Evolutionary conservation across 2,329 filamentous ascomycete species (phyloP), one percentile per base, ranked within the genome.

Genomic region (Arthrobotrys sinensis): DNA sequence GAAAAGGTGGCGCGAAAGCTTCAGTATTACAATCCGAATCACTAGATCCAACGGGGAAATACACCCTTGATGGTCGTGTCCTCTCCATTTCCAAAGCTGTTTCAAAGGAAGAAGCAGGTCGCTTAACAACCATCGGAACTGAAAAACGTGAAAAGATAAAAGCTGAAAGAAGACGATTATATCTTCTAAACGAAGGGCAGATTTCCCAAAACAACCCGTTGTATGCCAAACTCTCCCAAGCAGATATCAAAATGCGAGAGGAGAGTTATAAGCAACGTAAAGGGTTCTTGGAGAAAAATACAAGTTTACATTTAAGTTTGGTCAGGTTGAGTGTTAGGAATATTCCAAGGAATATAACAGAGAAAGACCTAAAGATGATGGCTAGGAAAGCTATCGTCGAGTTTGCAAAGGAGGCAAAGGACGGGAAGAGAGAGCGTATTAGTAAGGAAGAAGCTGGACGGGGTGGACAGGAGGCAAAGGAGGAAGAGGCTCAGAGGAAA

Each of bases 251-350:
- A 82, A 92, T 98, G 89, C 90, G 96, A 79, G 93, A 97, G 83
- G 90, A 93, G 69, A 97, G 93, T 82, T 89, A 90, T 32, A 92
- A 91, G 81, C 95, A 98, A 85, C 91, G 96, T 63, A 94, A 96
- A 86, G 92, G 91, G 81, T 88, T 97, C 76, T 93, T 99, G 81
- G 92, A 97, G 86, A 90, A 89, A 84, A 99, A 99, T 84, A 95
- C 96, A 0, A 92, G 91, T 60, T 87, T 99, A 38, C 93, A 97
- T 84, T 85, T 99, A 66, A 96, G 92, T 84, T 87, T 99, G 64
- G 97, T 94, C 6, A 92, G 96, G 82, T 89, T 99, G 36, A 95
- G 95, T 0, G 87, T 99, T 70, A 93, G 96, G 81, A 99, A 99
- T 83, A 88, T 99, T 4, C 96, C 96, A 1, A 90, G 92, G 80